phyloP scores from a whole-genome alignment of 2,329 filamentous ascomycete genomes.

The Fusarium nygamai region DNA sequence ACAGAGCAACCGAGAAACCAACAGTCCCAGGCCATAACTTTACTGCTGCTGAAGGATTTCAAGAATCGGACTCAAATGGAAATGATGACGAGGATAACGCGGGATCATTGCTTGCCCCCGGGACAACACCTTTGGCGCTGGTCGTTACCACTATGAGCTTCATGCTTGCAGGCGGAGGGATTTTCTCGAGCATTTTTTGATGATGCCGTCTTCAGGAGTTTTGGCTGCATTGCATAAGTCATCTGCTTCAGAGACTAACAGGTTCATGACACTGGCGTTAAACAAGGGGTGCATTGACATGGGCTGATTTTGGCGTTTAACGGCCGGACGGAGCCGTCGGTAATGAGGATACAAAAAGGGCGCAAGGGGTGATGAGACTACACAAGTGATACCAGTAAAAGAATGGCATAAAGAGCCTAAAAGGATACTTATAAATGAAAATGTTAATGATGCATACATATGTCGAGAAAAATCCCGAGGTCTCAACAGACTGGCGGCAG shows the following conservation, averaged over 20 bases:
- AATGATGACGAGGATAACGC: constrained; percentile 19
- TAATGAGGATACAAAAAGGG: constrained; percentile 31
- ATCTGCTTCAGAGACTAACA: not conserved
- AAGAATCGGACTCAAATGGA: constrained; percentile 20
- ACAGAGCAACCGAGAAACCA: constrained; percentile 38
- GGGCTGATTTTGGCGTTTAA: constrained; percentile 35
- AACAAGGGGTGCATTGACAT: constrained; percentile 26
- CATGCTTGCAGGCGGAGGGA: constrained; percentile 36
- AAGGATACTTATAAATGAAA: not conserved
- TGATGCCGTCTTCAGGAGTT: not conserved
- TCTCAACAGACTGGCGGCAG: not conserved
- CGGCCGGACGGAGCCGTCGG: constrained; percentile 19
- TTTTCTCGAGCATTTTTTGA: constrained; percentile 24
- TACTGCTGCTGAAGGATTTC: constrained; percentile 48
- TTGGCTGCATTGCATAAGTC: constrained; percentile 9
- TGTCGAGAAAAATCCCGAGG: not conserved
- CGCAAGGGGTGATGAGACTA: constrained; percentile 21
- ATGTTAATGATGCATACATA: not conserved
- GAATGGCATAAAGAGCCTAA: constrained; percentile 1
- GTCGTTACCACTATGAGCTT: constrained; percentile 34
- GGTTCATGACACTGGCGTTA: constrained; percentile 33
- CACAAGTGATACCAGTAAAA: constrained; percentile 33
- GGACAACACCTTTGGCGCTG: constrained; percentile 26
- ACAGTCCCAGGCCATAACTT: constrained; percentile 33
- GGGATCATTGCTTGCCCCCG: constrained; percentile 22